These are phyloP conservation scores for Iberis pinnata DNA, from an alignment of 345 rosid genomes.

Conservation along the genomic window DNA sequence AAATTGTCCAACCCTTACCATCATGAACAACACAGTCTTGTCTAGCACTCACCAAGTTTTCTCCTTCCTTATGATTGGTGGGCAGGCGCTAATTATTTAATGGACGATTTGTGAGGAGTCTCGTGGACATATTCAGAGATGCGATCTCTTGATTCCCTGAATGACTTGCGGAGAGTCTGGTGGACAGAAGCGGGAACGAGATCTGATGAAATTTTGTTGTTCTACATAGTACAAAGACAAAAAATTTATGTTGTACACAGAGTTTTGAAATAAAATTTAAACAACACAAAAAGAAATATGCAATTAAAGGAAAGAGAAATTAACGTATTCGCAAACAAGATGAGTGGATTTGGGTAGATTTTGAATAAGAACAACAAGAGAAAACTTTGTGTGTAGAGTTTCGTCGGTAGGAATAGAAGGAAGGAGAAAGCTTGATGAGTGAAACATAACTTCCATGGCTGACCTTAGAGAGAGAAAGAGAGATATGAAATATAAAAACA, in stretches of 20 bases:
- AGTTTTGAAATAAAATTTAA: constrained; percentile 10
- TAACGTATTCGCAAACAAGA: constrained; percentile 81
- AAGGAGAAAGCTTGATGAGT: constrained; percentile 71
- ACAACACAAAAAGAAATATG: background rate
- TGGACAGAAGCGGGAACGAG: too few relatives aligned
- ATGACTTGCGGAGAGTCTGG: too few relatives aligned
- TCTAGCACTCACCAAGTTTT: too few relatives aligned
- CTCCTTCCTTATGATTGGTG: too few relatives aligned
- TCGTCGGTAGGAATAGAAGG: constrained; percentile 34
- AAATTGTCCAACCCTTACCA: too few relatives aligned
- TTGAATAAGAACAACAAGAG: constrained; percentile 71
- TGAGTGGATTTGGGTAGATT: constrained; percentile 65
- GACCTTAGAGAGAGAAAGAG: background rate
- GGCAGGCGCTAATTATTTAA: too few relatives aligned
- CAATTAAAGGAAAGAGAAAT: background rate
- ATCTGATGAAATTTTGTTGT: too few relatives aligned
- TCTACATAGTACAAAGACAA: constrained; percentile 77
- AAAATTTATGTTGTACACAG: constrained; percentile 59
- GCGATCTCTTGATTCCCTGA: too few relatives aligned
- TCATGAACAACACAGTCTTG: too few relatives aligned
- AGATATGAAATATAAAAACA: too few relatives aligned
- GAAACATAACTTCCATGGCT: constrained; percentile 59
- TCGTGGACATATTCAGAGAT: too few relatives aligned
- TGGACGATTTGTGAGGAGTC: too few relatives aligned
- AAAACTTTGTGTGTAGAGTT: constrained; percentile 35